phyloP scores from a whole-genome alignment of 441 rosid species.

The Adansonia madagascariensis region DNA sequence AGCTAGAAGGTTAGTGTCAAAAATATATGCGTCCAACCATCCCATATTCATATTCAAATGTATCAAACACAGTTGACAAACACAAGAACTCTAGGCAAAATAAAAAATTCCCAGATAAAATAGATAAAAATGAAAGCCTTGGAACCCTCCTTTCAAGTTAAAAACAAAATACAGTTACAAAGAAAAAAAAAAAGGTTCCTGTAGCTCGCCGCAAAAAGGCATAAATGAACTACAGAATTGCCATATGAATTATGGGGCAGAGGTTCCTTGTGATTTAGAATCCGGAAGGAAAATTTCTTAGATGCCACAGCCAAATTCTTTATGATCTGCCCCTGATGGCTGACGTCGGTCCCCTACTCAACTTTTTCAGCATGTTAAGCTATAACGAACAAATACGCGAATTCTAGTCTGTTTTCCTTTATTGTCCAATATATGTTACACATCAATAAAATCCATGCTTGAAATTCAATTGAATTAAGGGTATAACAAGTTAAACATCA shows the following conservation, averaged over 20 bases:
- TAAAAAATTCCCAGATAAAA: too few species aligned
- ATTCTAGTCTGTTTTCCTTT: conserved; percentile 34
- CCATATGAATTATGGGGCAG: background rate
- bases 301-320: background rate
- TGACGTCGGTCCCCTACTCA: background rate
- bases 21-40: too few species aligned
- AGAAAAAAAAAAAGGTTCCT: background rate
- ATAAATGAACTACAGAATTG: background rate
- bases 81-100: too few species aligned
- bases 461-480: conserved; percentile 27
- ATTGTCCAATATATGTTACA: conserved; percentile 41
- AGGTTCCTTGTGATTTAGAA: background rate
- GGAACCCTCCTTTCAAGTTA: background rate
- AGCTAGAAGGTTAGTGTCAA: too few species aligned
- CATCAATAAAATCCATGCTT: conserved; percentile 23
- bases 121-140: too few species aligned
- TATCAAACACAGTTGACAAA: too few species aligned
- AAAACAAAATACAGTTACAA: background rate
- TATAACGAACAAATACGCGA: conserved; percentile 8
- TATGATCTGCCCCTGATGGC: background rate
- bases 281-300: background rate
- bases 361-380: background rate
- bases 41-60: background rate
- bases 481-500: conserved; percentile 16
- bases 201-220: background rate